Percentiles rank a stretch among this genome's conserved stretches.
Evolutionary conservation across 805 yeast species (phyloP).

Genomic region (Yamadazyma nakazawae): DNA sequence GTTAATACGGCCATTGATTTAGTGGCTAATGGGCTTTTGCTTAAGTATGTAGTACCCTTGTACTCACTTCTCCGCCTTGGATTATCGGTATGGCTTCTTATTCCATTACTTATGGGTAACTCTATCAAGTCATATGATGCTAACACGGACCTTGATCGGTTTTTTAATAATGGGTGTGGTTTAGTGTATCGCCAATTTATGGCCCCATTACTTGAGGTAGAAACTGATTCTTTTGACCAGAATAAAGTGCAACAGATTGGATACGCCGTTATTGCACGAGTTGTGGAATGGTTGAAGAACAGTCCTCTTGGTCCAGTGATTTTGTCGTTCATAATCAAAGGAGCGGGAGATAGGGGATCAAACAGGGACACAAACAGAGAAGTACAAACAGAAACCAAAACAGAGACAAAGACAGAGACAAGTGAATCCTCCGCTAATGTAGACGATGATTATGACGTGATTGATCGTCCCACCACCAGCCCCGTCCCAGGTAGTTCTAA

Average conservation of each 20-base stretch:
- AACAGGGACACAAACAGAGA: background rate
- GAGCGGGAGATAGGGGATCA: background rate
- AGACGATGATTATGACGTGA: background rate
- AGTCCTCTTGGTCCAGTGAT: background rate
- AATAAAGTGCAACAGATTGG: conserved; percentile 3
- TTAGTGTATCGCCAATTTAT: conserved; percentile 24
- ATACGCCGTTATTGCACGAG: background rate
- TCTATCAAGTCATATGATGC: conserved; percentile 3
- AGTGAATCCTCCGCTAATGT: background rate
- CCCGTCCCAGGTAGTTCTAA: background rate
- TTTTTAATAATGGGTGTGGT: conserved; percentile 33
- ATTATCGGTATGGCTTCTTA: conserved; percentile 58
- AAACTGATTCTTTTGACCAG: conserved; percentile 12
- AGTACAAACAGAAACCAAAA: background rate
- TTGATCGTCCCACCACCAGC: background rate
- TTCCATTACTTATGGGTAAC: conserved; percentile 31
- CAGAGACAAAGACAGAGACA: background rate
- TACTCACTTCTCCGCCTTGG: conserved; percentile 46
- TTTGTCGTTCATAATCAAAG: background rate
- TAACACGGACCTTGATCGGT: conserved; percentile 23
- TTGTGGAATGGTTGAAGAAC: background rate
- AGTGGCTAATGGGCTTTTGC: conserved; percentile 40
- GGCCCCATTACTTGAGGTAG: conserved; percentile 28
- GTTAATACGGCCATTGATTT: conserved; percentile 44
- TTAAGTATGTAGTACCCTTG: conserved; percentile 54